Evolutionary conservation across 2,329 filamentous ascomycete species (phyloP), one percentile per base, ranked within the genome.

Genomic region (Hypoxylon sp.): DNA sequence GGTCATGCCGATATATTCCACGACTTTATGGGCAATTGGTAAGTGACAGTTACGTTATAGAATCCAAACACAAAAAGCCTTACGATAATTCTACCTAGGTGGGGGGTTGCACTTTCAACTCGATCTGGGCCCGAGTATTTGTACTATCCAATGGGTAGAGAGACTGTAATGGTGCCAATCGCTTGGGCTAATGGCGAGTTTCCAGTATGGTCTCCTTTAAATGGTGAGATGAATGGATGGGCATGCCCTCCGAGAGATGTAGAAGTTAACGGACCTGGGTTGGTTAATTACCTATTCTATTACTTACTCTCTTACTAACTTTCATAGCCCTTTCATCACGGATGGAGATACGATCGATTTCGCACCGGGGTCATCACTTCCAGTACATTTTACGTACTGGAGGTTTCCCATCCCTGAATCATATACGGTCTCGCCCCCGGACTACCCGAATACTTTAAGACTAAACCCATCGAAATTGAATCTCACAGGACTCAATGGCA

Each of bases 1-100:
- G 87, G 87, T 0, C 87, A 89, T 58, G 83, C 85, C 0, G 87
- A 89, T 67, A 67, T 89, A 1, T 88, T 89, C 65, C 82, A 86
- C 52, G 87, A 89, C 63, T 68, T 69, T 0, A 57, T 67, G 0
- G 78, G 76, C 0, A 80, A 81, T 62, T 83, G 81, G 80, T 80
- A 62, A 68, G 73, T 22, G 8, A 3, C 19, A n/a, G 2, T 4
- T 46, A 2, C 17, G n/a, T 42, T 29, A 26, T 13, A 31, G 8
- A 14, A 47, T 5, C 39, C 22, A 51, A 24, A 52, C 1, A 5
- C 10, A 42, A 10, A 39, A 4, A 3, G 0, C 37, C 37, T 54
- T 11, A 65, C 59, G 64, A 56, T 8, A 4, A 31, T 29, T 11
- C 3, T 10, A 6, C 14, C 4, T 31, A 80, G 78, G 80, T 83